Base-by-base conservation (phyloP, 495 filamentous ascomycete genomes). In the Xylaria castorea region DNA sequence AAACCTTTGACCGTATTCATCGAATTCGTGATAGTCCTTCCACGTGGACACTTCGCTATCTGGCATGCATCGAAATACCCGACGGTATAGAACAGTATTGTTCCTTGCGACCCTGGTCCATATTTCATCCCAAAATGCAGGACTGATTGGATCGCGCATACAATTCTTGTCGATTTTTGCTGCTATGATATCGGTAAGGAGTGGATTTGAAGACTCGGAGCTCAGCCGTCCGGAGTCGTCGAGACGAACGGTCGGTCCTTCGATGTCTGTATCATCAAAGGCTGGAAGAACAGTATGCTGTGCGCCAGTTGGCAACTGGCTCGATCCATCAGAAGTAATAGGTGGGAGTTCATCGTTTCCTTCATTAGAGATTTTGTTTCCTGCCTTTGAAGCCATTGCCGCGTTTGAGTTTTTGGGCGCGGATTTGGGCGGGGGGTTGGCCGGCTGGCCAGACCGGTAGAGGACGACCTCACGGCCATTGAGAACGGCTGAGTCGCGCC, bases 31-130 rank as follows among this genome's bases (percentile, higher is more conserved):
- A 83, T 98, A 99, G 74, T 97, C 93, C 75, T 92, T 91, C 97
- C 97, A 99, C 64, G 89, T 93, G 73, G 91, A 92, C 73, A 97
- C 97, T 75, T 98, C 94, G 68, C 89, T 97, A 78, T 99, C 96
- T 2, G 96, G 96, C 93, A 95, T 95, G 81, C 94, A 97, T 60
- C 97, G 91, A 85, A 99, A 99, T 16, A 99, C 97, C 68, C 92
- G 89, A 32, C 97, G 91, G 83, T 91, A 99, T 42, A 99, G 87
- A 72, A 93, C 92, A 6, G 96, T 98, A 79, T 99, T 99, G 81
- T 98, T 98, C 63, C 92, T 91, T 8, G 96, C 96, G 55, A 94
- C 89, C n/a, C 88, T 83, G 73, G 90, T 90, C 96, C 96, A 99
- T 1, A 91, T 91, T 73, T 97, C 93, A 57, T 94, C 88, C 77